Percentiles rank a stretch among this genome's conserved stretches.
phyloP scores from a whole-genome alignment of 2,329 filamentous ascomycete species.

The Botrytis aclada region DNA sequence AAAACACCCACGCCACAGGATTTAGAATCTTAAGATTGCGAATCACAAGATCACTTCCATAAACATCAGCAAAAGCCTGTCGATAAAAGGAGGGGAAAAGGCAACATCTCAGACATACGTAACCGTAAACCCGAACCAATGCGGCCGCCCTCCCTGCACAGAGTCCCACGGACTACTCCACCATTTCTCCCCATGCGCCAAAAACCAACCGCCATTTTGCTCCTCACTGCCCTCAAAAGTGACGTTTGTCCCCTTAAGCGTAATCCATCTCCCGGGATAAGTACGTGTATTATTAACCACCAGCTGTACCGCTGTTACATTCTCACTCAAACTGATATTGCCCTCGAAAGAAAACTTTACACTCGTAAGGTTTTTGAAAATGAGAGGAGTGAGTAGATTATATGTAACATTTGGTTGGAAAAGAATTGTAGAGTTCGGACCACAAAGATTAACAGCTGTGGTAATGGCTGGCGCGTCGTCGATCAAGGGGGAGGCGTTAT shows the following conservation, averaged over 20 bases:
- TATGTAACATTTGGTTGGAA: constrained; percentile 11
- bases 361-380: neutral
- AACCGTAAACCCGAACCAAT: constrained; percentile 15
- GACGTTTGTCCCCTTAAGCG: constrained; percentile 6
- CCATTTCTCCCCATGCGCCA: constrained; percentile 16
- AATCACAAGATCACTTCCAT: neutral
- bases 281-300: constrained; percentile 11
- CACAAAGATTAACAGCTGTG: neutral
- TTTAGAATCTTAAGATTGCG: constrained; percentile 14
- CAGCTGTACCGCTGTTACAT: constrained; percentile 8
- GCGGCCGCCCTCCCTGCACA: constrained; percentile 2
- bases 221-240: neutral
- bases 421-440: neutral
- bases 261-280: constrained; percentile 10
- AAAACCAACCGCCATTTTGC: neutral
- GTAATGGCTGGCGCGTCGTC: constrained; percentile 3
- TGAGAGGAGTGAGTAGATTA: constrained; percentile 6
- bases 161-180: neutral
- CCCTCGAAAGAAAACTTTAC: constrained; percentile 5
- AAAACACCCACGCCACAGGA: constrained; percentile 13
- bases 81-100: no score
- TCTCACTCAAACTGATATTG: constrained; percentile 15
- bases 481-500: neutral
- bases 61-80: neutral
- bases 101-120: neutral